Evolutionary conservation across 345 rosid genomes (phyloP).

Genomic region (Murraya koenigii): DNA sequence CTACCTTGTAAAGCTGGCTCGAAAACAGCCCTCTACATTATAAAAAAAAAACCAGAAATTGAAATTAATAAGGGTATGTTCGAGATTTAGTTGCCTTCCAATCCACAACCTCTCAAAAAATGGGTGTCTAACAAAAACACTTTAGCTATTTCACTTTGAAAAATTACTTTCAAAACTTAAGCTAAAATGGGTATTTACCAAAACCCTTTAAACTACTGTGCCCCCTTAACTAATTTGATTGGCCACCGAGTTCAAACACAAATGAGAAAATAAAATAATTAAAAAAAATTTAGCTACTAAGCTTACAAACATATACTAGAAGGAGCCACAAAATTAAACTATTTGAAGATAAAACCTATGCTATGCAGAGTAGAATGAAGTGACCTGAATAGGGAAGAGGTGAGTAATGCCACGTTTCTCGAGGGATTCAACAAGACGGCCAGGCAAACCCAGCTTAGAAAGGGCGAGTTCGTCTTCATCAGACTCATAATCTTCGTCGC

Average conservation of each 20-base stretch:
- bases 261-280: too few relatives aligned
- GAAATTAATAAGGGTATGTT: not conserved
- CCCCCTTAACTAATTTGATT: too few relatives aligned
- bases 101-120: too few relatives aligned
- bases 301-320: not conserved
- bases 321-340: not conserved
- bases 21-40: slow-evolving; percentile 76
- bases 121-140: too few relatives aligned
- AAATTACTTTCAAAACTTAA: too few relatives aligned
- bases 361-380: not conserved
- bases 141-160: too few relatives aligned
- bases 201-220: too few relatives aligned
- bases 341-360: not conserved
- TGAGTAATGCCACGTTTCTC: slow-evolving; percentile 82
- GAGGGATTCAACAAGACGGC: slow-evolving; percentile 65
- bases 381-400: slow-evolving; percentile 94
- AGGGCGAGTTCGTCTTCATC: slow-evolving; percentile 65
- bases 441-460: slow-evolving; percentile 69
- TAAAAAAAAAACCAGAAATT: too few relatives aligned
- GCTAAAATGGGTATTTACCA: too few relatives aligned
- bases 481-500: slow-evolving; percentile 16
- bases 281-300: not conserved
- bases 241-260: too few relatives aligned
- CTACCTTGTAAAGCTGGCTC: slow-evolving; percentile 84
- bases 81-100: not conserved